These are phyloP conservation scores for Kurtzmaniella quercitrusa DNA, from an alignment of 1,139 yeast genomes.

Conservation along the genomic window DNA sequence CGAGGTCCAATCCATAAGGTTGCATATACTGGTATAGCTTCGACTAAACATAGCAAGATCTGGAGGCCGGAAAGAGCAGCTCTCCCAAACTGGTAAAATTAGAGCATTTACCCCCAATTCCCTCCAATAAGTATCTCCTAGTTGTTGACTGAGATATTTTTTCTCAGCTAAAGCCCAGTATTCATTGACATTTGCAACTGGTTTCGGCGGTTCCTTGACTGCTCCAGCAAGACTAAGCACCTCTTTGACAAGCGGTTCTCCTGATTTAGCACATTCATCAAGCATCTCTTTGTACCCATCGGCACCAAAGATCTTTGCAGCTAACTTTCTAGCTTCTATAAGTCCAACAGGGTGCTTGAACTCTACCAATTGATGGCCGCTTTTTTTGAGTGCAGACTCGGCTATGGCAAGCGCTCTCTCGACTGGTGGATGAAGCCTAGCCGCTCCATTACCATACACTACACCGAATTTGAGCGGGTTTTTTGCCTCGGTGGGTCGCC, in stretches of 20 bases:
- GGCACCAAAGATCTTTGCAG: slow-evolving; percentile 11
- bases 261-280: slow-evolving; percentile 12
- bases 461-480: slow-evolving; percentile 13
- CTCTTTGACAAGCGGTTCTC: slow-evolving; percentile 14
- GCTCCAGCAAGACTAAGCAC: not conserved
- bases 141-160: slow-evolving; percentile 24
- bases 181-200: slow-evolving; percentile 17
- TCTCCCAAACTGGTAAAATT: slow-evolving; percentile 27
- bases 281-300: slow-evolving; percentile 14
- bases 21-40: slow-evolving; percentile 49
- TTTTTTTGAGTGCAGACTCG: slow-evolving; percentile 9
- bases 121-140: slow-evolving; percentile 28
- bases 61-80: slow-evolving; percentile 21
- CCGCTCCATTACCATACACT: slow-evolving; percentile 11
- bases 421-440: slow-evolving; percentile 17
- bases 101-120: slow-evolving; percentile 27
- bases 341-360: slow-evolving; percentile 10
- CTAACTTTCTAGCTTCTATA: slow-evolving; percentile 8
- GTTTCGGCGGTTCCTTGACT: slow-evolving; percentile 8
- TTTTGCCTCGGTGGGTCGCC: slow-evolving; percentile 9
- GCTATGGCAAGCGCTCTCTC: slow-evolving; percentile 13
- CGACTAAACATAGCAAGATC: slow-evolving; percentile 9
- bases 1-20: slow-evolving; percentile 50
- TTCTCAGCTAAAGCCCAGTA: slow-evolving; percentile 29
- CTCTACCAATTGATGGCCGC: slow-evolving; percentile 17